Percentiles rank a stretch among this genome's conserved stretches.
Conservation (phyloP, 345 rosid species). For the Boechera retrofracta region DNA sequence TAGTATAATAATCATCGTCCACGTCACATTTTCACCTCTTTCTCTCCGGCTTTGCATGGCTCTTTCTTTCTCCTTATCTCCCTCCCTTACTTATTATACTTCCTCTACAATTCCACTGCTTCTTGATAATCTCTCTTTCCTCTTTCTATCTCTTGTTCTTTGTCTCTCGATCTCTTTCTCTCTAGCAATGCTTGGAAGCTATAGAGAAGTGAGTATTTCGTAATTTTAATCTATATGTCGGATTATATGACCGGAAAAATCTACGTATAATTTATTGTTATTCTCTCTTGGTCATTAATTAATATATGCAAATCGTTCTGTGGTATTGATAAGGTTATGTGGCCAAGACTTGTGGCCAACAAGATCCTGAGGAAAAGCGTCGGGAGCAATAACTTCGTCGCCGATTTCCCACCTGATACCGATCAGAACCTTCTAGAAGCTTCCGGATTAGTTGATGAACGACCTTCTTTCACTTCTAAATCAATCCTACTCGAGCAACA, state of each 20-base stretch:
- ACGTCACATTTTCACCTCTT: slow-evolving; percentile 52
- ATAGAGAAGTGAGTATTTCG: slow-evolving; percentile 51
- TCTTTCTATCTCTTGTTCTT: background rate
- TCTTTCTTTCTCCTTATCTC: slow-evolving; percentile 47
- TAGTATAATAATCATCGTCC: slow-evolving; percentile 37
- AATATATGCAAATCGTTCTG: background rate
- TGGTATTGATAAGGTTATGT: slow-evolving; percentile 58
- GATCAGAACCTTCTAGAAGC: slow-evolving; percentile 43
- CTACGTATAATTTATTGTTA: background rate
- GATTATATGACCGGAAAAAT: background rate
- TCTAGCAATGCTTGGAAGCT: slow-evolving; percentile 49
- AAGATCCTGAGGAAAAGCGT: slow-evolving; percentile 64
- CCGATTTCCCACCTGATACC: slow-evolving; percentile 63
- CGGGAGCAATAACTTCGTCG: slow-evolving; percentile 79
- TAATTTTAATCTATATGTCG: background rate
- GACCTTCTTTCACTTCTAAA: slow-evolving; percentile 42
- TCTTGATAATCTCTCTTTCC: slow-evolving; percentile 3
- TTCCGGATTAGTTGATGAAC: slow-evolving; percentile 42
- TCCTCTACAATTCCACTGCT: slow-evolving; percentile 10
- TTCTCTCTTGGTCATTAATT: slow-evolving; percentile 7
- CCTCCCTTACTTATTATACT: slow-evolving; percentile 43
- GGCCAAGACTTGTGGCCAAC: slow-evolving; percentile 78
- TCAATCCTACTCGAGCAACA: slow-evolving; percentile 44
- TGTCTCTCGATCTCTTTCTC: background rate
- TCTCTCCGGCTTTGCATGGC: slow-evolving; percentile 60